These are phyloP conservation scores for Trichoderma semiorbis DNA, from an alignment of 2,329 filamentous ascomycete species.

Conservation along the genomic window DNA sequence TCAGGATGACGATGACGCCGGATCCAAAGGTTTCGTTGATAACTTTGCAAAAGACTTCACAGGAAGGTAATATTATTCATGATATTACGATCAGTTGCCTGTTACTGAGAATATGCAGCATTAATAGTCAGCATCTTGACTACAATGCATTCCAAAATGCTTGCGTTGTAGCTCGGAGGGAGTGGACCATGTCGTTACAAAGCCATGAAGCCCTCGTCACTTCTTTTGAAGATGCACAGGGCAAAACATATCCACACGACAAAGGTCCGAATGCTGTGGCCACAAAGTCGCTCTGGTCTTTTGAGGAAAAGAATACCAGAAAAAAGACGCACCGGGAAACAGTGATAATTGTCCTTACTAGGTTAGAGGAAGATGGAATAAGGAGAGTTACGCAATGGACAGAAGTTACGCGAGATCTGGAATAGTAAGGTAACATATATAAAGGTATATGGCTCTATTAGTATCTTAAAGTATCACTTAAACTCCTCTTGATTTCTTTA, in stretches of 20 bases:
- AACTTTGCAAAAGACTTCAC: neutral
- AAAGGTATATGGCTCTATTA: no score
- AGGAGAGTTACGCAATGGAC: neutral
- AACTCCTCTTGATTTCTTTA: neutral
- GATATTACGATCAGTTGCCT: neutral
- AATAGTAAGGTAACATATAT: neutral
- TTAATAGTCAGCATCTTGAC: neutral
- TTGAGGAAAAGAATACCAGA: neutral
- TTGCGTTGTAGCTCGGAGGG: neutral
- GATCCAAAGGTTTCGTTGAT: neutral
- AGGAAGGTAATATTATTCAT: neutral
- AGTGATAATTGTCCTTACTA: neutral
- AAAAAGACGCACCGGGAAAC: neutral
- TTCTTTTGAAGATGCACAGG: neutral
- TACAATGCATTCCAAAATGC: neutral
- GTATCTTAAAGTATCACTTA: neutral
- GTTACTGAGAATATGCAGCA: neutral
- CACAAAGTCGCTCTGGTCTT: neutral
- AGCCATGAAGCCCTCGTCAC: neutral
- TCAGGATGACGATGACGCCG: neutral
- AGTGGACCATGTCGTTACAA: neutral
- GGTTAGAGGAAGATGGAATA: neutral
- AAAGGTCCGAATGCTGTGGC: neutral
- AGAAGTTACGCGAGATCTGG: neutral
- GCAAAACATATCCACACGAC: neutral